These are phyloP conservation scores for Aspergillus japonicus DNA, from an alignment of 2,329 filamentous ascomycete genomes.

Conservation along the genomic window DNA sequence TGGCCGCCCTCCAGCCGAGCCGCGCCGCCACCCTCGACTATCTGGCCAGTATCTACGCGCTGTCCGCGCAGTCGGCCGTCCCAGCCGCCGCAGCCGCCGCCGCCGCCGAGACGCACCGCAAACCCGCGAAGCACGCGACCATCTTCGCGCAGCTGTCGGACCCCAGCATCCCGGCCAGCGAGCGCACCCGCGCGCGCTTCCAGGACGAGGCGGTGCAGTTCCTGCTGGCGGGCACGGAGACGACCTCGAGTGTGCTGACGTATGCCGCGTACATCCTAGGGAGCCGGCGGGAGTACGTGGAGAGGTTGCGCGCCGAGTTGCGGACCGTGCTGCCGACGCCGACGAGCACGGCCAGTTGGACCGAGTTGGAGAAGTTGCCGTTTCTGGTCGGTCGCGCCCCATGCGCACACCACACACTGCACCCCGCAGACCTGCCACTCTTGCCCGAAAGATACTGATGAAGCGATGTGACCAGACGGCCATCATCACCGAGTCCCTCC, in stretches of 20 bases:
- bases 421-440: too few species aligned
- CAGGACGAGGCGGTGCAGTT: conserved; percentile 39
- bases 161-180: conserved; percentile 1
- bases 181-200: background rate
- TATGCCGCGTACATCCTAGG: conserved; percentile 28
- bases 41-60: conserved; percentile 12
- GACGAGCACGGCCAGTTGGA: conserved; percentile 23
- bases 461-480: too few species aligned
- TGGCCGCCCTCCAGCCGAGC: conserved; percentile 10
- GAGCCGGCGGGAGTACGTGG: conserved; percentile 11
- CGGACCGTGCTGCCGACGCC: conserved; percentile 28
- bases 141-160: conserved; percentile 14
- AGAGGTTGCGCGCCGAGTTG: conserved; percentile 29
- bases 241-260: conserved; percentile 30
- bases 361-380: conserved; percentile 40
- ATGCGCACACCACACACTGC: too few species aligned
- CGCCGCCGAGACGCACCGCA: background rate
- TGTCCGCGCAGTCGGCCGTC: background rate
- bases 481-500: conserved; percentile 30
- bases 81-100: background rate
- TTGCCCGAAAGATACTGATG: too few species aligned
- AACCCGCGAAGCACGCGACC: background rate
- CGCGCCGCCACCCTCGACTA: conserved; percentile 14
- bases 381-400: conserved; percentile 31
- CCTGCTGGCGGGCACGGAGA: conserved; percentile 44